Evolutionary conservation across 192 early-diverging fungal species (phyloP).

Genomic region (Spizellomyces sp.): DNA sequence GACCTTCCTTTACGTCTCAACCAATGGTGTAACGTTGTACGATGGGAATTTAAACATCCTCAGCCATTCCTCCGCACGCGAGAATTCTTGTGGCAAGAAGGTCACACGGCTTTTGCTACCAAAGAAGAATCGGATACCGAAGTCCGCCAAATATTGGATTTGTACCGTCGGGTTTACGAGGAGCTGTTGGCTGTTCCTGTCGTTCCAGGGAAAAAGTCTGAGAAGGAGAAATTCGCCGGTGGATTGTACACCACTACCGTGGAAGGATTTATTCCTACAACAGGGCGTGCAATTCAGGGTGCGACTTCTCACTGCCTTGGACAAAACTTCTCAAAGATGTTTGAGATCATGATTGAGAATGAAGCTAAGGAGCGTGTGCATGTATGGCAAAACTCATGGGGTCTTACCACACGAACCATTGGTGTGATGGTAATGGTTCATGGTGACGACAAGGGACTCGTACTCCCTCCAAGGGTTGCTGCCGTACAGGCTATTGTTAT

Average conservation of each 20-base stretch:
- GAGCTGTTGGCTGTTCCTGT: constrained; percentile 97
- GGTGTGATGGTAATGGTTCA: constrained; percentile 99
- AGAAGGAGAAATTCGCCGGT: constrained; percentile 99
- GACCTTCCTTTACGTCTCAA: constrained; percentile 96
- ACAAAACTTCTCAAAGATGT: constrained; percentile 99
- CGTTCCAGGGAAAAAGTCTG: constrained; percentile 94
- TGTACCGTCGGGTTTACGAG: constrained; percentile 96
- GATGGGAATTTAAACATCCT: constrained; percentile 99
- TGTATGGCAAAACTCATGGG: constrained; percentile 99
- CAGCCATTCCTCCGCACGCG: constrained; percentile 98
- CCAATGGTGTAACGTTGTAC: constrained; percentile 99
- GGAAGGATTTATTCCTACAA: constrained; percentile 95
- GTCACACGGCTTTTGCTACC: constrained; percentile 94
- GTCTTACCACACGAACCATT: constrained; percentile 94
- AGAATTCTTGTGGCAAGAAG: constrained; percentile 99
- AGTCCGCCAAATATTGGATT: constrained; percentile 86
- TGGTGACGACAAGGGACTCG: constrained; percentile 97
- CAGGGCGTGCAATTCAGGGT: constrained; percentile 97
- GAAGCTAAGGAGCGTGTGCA: constrained; percentile 73
- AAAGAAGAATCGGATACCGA: constrained; percentile 85
- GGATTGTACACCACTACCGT: constrained; percentile 96
- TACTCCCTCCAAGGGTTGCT: constrained; percentile 93
- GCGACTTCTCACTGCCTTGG: constrained; percentile 98
- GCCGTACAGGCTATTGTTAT: constrained; percentile 87
- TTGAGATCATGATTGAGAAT: constrained; percentile 90